Conservation (phyloP, 2,329 filamentous ascomycete species). For the Botrytis hyacinthi region DNA sequence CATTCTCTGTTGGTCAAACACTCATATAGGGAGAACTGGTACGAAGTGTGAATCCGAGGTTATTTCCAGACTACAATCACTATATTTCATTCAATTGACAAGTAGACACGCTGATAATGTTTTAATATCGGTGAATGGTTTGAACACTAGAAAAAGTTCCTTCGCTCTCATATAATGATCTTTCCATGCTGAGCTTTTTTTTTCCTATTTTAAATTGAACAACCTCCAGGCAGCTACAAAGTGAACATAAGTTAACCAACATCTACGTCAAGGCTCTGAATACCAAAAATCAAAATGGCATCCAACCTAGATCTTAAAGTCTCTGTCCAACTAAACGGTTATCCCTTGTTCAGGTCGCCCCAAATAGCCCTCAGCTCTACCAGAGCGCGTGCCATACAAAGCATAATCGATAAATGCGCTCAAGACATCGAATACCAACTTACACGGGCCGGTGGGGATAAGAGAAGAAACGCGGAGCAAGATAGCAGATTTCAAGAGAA, state of each 20-base stretch:
- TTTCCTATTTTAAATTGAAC: neutral
- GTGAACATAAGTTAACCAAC: neutral
- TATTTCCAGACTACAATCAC: neutral
- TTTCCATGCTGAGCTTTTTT: neutral
- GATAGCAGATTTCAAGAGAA: neutral
- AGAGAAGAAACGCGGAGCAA: neutral
- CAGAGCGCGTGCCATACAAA: neutral
- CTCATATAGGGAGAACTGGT: neutral
- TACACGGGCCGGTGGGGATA: neutral
- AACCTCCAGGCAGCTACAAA: neutral
- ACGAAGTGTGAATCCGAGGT: neutral
- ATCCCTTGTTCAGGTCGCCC: neutral
- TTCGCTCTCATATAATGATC: neutral
- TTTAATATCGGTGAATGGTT: neutral
- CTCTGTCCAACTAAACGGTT: neutral
- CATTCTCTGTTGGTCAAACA: neutral
- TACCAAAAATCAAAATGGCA: neutral
- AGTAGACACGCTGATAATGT: neutral
- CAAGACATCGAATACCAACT: constrained; percentile 1
- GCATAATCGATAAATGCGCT: neutral
- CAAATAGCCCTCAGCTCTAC: neutral
- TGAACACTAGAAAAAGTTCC: fast-evolving
- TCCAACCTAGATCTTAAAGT: neutral
- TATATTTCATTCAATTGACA: neutral
- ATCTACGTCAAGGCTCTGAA: too few species aligned